phyloP scores from a whole-genome alignment of 2,329 filamentous ascomycete species.

The Ramularia endophylla region DNA sequence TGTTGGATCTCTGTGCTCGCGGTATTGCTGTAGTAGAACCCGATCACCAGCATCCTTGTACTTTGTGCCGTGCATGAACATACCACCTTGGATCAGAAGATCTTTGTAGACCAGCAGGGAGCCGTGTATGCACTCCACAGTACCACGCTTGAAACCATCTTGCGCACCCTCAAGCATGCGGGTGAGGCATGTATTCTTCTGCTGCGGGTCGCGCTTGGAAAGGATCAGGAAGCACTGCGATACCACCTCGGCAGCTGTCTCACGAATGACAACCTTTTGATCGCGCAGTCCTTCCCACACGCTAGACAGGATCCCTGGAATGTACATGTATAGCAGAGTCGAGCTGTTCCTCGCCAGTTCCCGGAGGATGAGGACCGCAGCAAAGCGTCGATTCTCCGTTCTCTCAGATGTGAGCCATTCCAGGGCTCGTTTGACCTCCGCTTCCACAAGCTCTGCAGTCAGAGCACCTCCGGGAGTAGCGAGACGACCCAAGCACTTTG shows the following conservation, averaged over 20 bases:
- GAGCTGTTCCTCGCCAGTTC: conserved; percentile 90
- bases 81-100: conserved; percentile 86
- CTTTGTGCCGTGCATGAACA: conserved; percentile 93
- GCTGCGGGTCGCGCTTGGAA: conserved; percentile 79
- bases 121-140: conserved; percentile 86
- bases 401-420: conserved; percentile 96
- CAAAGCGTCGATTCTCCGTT: conserved; percentile 87
- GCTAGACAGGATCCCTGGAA: conserved; percentile 89
- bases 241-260: conserved; percentile 86
- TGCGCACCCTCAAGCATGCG: conserved; percentile 86
- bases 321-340: conserved; percentile 91
- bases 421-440: conserved; percentile 90
- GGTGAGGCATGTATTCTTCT: conserved; percentile 81
- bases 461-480: conserved; percentile 89
- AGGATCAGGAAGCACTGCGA: conserved; percentile 96
- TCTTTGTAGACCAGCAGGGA: conserved; percentile 90
- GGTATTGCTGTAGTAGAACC: conserved; percentile 67
- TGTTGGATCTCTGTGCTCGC: conserved; percentile 82
- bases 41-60: conserved; percentile 92
- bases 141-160: conserved; percentile 69
- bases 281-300: conserved; percentile 94
- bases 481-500: conserved; percentile 80
- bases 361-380: conserved; percentile 81
- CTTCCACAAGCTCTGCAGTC: conserved; percentile 92
- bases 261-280: conserved; percentile 81